A percentile compares a stretch with the other conserved stretches of the same genome.
These are phyloP conservation scores for Physaria fendleri DNA, from an alignment of 345 rosid species.

Conservation along the genomic window DNA sequence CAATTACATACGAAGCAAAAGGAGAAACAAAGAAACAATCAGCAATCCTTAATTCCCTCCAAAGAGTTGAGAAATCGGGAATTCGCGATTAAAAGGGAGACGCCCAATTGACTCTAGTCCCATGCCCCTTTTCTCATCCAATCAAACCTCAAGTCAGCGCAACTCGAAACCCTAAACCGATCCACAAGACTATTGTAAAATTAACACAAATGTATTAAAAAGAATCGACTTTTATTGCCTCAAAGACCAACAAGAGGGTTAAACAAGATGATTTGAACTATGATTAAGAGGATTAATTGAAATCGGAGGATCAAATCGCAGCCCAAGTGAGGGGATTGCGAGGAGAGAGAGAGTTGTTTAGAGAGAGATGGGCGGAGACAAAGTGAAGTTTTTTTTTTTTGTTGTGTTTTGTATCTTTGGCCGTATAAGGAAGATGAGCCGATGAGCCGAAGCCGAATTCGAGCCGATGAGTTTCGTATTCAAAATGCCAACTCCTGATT, in stretches of 20 bases:
- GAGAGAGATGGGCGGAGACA: neutral
- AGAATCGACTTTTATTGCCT: neutral
- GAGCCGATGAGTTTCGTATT: slow-evolving; percentile 18
- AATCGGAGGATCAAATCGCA: slow-evolving; percentile 11
- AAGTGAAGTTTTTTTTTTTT: slow-evolving; percentile 22
- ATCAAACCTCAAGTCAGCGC: slow-evolving; percentile 37
- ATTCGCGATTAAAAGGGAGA: slow-evolving; percentile 23
- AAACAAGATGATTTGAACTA: neutral
- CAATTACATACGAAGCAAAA: too few species aligned
- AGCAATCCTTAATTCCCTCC: slow-evolving; percentile 17
- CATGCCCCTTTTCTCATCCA: slow-evolving; percentile 46
- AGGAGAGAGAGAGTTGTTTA: neutral
- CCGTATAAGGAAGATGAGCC: slow-evolving; percentile 19
- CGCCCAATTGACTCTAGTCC: slow-evolving; percentile 72
- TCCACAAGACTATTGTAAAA: slow-evolving; percentile 31
- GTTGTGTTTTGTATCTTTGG: neutral
- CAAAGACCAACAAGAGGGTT: neutral
- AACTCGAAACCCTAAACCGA: slow-evolving; percentile 34
- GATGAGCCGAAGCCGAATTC: too few species aligned
- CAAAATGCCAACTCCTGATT: slow-evolving; percentile 13
- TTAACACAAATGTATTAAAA: slow-evolving; percentile 13
- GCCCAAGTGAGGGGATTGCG: slow-evolving; percentile 8
- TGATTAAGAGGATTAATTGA: slow-evolving; percentile 12
- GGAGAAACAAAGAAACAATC: slow-evolving; percentile 17
- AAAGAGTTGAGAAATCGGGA: slow-evolving; percentile 21